Evolutionary conservation across 2,329 filamentous ascomycete genomes (phyloP).

Genomic region (Colletotrichum tanaceti): DNA sequence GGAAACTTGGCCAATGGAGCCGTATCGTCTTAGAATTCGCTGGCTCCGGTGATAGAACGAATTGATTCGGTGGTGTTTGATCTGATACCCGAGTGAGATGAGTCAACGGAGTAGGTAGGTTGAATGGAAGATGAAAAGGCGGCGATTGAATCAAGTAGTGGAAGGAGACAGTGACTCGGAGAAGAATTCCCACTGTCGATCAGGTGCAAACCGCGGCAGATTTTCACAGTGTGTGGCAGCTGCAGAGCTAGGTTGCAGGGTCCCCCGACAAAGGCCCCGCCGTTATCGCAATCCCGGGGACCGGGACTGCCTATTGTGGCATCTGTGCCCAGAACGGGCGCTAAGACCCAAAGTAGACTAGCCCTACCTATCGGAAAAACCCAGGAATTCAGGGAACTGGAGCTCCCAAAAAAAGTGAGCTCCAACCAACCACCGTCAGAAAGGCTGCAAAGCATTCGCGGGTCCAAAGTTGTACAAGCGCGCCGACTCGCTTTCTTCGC

Average conservation of each 20-base stretch:
- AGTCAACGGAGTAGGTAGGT: conserved; percentile 19
- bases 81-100: conserved; percentile 14
- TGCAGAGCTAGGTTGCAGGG: conserved; percentile 14
- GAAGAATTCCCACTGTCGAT: not conserved
- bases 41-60: not conserved
- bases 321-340: conserved; percentile 10
- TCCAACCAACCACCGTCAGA: conserved; percentile 35
- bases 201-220: accelerated
- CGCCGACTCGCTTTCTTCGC: conserved; percentile 42
- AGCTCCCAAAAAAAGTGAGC: conserved; percentile 39
- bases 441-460: conserved; percentile 40
- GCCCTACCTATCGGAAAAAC: conserved; percentile 28
- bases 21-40: not conserved
- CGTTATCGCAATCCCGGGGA: conserved; percentile 34
- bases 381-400: conserved; percentile 12
- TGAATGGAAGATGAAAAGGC: conserved; percentile 24
- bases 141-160: conserved; percentile 21
- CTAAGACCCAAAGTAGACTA: conserved; percentile 16
- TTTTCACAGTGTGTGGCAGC: conserved; percentile 20
- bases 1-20: conserved; percentile 2
- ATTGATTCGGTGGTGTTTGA: not conserved
- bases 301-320: conserved; percentile 39
- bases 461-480: conserved; percentile 34
- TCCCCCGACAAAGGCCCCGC: conserved; percentile 21
- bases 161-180: conserved; percentile 21